Percentiles rank a stretch among this genome's conserved stretches.
Evolutionary conservation across 2,329 filamentous ascomycete genomes (phyloP).

Genomic region (Hypomyces perniciosus): DNA sequence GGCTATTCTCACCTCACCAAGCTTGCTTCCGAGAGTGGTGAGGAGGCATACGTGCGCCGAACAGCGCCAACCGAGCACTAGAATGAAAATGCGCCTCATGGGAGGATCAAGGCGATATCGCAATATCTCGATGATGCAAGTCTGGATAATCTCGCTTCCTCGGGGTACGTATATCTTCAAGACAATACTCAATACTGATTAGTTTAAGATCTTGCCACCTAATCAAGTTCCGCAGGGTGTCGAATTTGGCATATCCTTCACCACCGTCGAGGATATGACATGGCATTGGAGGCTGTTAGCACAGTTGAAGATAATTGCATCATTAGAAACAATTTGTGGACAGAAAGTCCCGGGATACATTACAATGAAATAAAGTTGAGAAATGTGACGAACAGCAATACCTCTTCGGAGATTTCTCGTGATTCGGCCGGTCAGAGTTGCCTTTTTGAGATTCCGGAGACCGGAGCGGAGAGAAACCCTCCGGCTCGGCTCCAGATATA

Average conservation of each 20-base stretch:
- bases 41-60: slow-evolving; percentile 29
- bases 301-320: slow-evolving; percentile 21
- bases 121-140: slow-evolving; percentile 36
- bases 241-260: slow-evolving; percentile 30
- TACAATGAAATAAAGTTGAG: background rate
- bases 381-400: too few relatives aligned
- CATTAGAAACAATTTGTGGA: background rate
- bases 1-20: slow-evolving; percentile 34
- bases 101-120: slow-evolving; percentile 36
- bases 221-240: slow-evolving; percentile 26
- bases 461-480: background rate
- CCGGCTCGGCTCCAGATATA: too few relatives aligned
- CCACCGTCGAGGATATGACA: slow-evolving; percentile 34
- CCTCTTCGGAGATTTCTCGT: slow-evolving; percentile 5
- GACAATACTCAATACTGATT: background rate
- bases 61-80: slow-evolving; percentile 36
- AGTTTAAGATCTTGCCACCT: slow-evolving; percentile 27
- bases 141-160: background rate
- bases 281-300: slow-evolving; percentile 32
- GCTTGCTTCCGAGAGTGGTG: slow-evolving; percentile 25
- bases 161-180: background rate
- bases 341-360: background rate
- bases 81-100: slow-evolving; percentile 31
- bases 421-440: background rate
- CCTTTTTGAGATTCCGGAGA: background rate